These are phyloP conservation scores for Marchantia polymorpha DNA, from an alignment of 225 moss, liverwort and hornwort species.

Conservation along the genomic window DNA sequence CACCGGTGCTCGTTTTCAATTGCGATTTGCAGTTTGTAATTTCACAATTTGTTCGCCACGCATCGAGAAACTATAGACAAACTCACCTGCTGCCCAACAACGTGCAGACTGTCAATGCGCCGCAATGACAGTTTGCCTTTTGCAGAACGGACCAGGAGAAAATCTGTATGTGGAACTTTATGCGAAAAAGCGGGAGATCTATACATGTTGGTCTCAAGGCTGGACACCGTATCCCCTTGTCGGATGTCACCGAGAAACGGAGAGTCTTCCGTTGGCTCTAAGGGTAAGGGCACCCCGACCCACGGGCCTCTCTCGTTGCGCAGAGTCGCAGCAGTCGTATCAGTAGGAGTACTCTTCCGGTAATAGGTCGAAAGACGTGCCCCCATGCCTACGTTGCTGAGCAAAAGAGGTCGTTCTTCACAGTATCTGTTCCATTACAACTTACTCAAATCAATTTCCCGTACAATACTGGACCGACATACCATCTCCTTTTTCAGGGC, in stretches of 20 bases:
- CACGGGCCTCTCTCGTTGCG: conserved; percentile 92
- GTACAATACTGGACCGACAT: background rate
- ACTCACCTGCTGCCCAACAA: conserved; percentile 92
- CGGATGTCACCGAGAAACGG: conserved; percentile 97
- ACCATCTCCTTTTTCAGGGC: too few species aligned
- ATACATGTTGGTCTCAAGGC: conserved; percentile 92
- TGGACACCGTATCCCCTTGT: conserved; percentile 84
- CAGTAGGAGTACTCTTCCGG: conserved; percentile 76
- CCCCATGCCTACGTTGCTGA: conserved; percentile 98
- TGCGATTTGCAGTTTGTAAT: background rate
- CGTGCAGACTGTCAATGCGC: conserved; percentile 94
- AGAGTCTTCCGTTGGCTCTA: conserved; percentile 99
- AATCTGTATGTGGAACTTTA: conserved; percentile 84
- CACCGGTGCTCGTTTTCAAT: background rate
- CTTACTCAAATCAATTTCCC: background rate
- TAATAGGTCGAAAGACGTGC: conserved; percentile 93
- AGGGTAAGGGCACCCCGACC: conserved; percentile 79
- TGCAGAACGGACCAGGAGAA: conserved; percentile 91
- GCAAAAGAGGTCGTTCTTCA: conserved; percentile 93
- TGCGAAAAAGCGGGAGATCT: conserved; percentile 91
- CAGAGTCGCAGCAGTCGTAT: conserved; percentile 83
- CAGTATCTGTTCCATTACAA: conserved; percentile 60
- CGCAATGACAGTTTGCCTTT: conserved; percentile 87
- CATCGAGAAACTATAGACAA: background rate
- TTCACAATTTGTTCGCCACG: background rate